Conservation (phyloP, 2,329 filamentous ascomycete species). For the Colletotrichum coccodes region DNA sequence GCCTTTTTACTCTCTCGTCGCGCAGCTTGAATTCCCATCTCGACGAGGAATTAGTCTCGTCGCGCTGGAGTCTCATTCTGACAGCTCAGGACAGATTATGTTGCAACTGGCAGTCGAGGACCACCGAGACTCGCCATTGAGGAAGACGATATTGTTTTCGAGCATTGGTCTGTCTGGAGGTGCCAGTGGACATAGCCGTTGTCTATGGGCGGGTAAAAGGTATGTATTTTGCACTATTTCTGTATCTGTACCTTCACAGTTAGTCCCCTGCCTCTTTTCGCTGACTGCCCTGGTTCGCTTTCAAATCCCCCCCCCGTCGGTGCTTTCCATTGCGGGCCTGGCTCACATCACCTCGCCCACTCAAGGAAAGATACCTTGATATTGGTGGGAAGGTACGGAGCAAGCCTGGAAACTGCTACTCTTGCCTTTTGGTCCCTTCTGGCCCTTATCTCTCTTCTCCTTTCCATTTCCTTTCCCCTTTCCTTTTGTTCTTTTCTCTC, state of each 20-base stretch:
- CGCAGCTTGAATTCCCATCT: background rate
- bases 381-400: background rate
- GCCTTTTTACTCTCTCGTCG: background rate
- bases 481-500: conserved; percentile 24
- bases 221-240: background rate
- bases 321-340: conserved; percentile 13
- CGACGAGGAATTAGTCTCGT: background rate
- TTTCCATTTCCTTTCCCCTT: conserved; percentile 26
- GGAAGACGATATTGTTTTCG: background rate
- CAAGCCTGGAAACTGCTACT: background rate
- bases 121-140: background rate
- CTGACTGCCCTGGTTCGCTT: conserved; percentile 20
- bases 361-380: conserved; percentile 14
- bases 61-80: background rate
- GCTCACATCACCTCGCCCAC: conserved; percentile 14
- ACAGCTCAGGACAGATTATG: background rate
- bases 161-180: background rate
- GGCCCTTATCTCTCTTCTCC: conserved; percentile 9
- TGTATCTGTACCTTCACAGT: background rate
- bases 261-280: background rate
- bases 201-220: background rate
- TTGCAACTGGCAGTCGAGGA: background rate
- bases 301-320: background rate
- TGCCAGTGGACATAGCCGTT: too few species aligned
- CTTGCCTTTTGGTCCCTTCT: background rate